phyloP scores from a whole-genome alignment of 257 asterid species.

The Solanum peruvianum region DNA sequence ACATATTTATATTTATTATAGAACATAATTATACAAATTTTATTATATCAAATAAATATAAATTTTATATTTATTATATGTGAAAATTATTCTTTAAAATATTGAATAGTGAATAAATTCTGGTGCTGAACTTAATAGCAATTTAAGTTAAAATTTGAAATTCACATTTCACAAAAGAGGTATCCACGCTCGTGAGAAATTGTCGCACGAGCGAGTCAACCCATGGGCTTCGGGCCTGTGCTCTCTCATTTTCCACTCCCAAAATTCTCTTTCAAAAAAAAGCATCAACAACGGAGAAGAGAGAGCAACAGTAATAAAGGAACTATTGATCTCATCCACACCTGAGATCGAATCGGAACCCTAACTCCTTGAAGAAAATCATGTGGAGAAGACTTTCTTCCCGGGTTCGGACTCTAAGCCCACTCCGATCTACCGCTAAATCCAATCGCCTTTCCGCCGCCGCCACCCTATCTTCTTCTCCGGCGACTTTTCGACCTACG shows the following conservation, averaged over 20 bases:
- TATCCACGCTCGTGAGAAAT: not conserved
- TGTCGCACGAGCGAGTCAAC: conserved; percentile 18
- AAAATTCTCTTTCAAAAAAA: not conserved
- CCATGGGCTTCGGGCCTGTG: not conserved
- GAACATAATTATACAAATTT: no score
- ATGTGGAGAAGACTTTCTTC: conserved; percentile 74
- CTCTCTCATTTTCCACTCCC: not conserved
- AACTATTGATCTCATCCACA: conserved; percentile 9
- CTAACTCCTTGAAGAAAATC: conserved; percentile 17
- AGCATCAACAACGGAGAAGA: not conserved
- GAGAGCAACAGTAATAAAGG: not conserved
- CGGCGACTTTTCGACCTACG: conserved; percentile 23
- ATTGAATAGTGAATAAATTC: not conserved
- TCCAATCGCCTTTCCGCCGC: conserved; percentile 23
- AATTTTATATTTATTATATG: no score
- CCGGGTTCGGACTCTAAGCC: conserved; percentile 35
- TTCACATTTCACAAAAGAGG: not conserved
- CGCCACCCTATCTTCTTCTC: conserved; percentile 1
- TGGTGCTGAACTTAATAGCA: not conserved
- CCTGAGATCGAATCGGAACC: conserved; percentile 31
- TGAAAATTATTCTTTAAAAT: not conserved
- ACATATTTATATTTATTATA: no score
- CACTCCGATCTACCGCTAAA: conserved; percentile 40
- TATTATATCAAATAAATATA: no score
- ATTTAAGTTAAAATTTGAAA: not conserved